Conservation (phyloP, 306 rosid species). For the Dryas drummondii region DNA sequence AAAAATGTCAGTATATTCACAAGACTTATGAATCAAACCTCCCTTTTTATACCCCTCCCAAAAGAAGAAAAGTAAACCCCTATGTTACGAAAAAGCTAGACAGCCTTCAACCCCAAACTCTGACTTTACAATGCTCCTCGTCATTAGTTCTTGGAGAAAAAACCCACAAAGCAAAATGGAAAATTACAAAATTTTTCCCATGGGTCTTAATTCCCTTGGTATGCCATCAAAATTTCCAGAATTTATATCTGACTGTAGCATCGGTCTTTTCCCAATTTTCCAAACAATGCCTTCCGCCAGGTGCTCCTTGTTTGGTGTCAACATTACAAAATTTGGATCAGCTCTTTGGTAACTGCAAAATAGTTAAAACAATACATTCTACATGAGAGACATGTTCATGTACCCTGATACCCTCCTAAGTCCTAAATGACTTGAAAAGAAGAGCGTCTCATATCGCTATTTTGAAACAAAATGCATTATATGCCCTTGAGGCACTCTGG, state of each 20-base stretch:
- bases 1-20: conserved; percentile 10
- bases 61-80: neutral
- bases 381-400: neutral
- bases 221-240: conserved; percentile 80
- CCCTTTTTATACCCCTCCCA: neutral
- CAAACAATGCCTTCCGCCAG: conserved; percentile 77
- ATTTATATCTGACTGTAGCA: conserved; percentile 68
- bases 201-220: conserved; percentile 77
- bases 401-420: neutral
- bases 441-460: neutral
- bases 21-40: neutral
- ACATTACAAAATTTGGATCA: conserved; percentile 91
- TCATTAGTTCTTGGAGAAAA: neutral
- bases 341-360: conserved; percentile 88
- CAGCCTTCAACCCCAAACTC: neutral
- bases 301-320: conserved; percentile 90
- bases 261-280: conserved; percentile 75
- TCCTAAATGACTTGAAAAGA: neutral
- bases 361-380: conserved; percentile 3
- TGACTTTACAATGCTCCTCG: neutral
- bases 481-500: neutral
- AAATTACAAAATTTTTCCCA: conserved; percentile 57
- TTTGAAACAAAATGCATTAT: neutral
- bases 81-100: neutral
- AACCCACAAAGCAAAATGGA: neutral